Evolutionary conservation across 2,329 filamentous ascomycete species (phyloP).

Genomic region (Bipolaris gigantea): DNA sequence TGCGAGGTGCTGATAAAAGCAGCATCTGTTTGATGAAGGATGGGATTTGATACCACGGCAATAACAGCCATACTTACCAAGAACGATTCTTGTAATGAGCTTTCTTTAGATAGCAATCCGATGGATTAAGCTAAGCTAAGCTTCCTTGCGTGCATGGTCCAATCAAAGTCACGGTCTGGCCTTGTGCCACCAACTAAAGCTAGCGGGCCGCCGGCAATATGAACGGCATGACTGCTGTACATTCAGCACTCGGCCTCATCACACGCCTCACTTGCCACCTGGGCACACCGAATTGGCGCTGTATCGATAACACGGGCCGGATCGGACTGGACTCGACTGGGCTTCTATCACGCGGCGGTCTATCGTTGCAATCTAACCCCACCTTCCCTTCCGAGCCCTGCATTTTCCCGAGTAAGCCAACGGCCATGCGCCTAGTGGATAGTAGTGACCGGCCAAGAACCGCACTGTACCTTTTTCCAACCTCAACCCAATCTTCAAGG

Average conservation of each 20-base stretch:
- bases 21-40: constrained; percentile 9
- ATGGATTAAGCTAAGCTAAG: constrained; percentile 3
- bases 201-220: constrained; percentile 20
- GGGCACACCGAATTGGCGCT: constrained; percentile 7
- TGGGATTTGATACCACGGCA: constrained; percentile 31
- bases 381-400: background rate
- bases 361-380: background rate
- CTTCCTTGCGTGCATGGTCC: constrained; percentile 5
- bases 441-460: background rate
- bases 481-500: background rate
- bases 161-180: constrained; percentile 20
- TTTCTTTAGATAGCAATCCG: constrained; percentile 5
- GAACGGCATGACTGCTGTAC: constrained; percentile 12
- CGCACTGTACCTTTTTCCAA: background rate
- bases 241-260: constrained; percentile 24
- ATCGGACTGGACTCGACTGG: background rate
- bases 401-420: constrained; percentile 6
- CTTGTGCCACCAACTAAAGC: constrained; percentile 22
- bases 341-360: constrained; percentile 5
- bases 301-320: background rate
- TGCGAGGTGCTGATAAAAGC: background rate
- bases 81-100: constrained; percentile 5
- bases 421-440: constrained; percentile 1
- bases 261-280: constrained; percentile 22
- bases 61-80: constrained; percentile 6